Conservation (phyloP, 1,139 yeast genomes). For the Eremothecium cymbalariae region DNA sequence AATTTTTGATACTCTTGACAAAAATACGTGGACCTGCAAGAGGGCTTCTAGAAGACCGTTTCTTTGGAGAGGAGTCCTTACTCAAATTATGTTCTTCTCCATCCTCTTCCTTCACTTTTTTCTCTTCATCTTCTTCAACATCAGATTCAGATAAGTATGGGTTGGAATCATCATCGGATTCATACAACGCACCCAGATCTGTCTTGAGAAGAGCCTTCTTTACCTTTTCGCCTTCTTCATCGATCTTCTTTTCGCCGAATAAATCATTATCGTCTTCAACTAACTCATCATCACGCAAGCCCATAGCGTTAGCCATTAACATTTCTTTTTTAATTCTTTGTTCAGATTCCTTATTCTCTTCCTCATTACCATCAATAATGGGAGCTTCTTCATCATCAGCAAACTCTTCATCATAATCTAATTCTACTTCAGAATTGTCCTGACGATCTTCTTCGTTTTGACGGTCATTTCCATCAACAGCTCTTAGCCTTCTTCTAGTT, state of each 20-base stretch:
- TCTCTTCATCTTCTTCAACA: conserved; percentile 50
- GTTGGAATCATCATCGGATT: conserved; percentile 74
- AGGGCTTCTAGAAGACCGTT: conserved; percentile 16
- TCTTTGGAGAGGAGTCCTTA: conserved; percentile 24
- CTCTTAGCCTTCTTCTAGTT: conserved; percentile 44
- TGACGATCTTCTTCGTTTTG: conserved; percentile 35
- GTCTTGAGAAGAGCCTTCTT: conserved; percentile 77
- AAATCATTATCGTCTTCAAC: conserved; percentile 47
- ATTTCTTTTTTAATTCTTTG: conserved; percentile 82
- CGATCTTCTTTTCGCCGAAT: conserved; percentile 69
- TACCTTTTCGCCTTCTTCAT: conserved; percentile 83
- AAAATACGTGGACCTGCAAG: conserved; percentile 34
- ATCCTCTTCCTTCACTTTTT: conserved; percentile 41
- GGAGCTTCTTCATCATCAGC: conserved; percentile 99
- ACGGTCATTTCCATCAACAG: conserved; percentile 49
- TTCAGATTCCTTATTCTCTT: conserved; percentile 86
- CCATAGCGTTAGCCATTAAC: conserved; percentile 75
- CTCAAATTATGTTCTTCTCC: conserved; percentile 29
- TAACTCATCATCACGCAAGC: conserved; percentile 49
- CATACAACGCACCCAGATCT: conserved; percentile 85
- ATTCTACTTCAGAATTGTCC: conserved; percentile 81
- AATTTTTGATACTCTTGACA: conserved; percentile 49
- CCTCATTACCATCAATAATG: conserved; percentile 92
- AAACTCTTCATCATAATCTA: conserved; percentile 93
- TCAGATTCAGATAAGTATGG: conserved; percentile 77